These are phyloP conservation scores for Ogataea pini DNA, from an alignment of 805 yeast species.

Conservation along the genomic window DNA sequence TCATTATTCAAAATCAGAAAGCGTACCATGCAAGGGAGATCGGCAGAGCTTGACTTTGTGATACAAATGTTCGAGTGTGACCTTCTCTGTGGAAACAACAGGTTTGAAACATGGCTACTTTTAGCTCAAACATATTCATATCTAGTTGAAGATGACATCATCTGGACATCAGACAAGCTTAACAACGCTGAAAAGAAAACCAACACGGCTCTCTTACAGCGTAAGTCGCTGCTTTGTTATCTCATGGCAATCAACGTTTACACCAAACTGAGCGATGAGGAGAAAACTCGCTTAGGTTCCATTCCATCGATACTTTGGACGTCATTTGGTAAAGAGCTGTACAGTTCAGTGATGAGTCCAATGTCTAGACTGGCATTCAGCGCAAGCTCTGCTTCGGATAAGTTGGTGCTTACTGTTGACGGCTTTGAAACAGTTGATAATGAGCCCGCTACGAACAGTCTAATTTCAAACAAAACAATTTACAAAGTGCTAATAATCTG, in stretches of 20 bases:
- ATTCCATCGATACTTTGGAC: slow-evolving; percentile 50
- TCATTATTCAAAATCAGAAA: slow-evolving; percentile 71
- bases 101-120: slow-evolving; percentile 85
- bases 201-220: slow-evolving; percentile 62
- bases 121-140: slow-evolving; percentile 78
- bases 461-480: slow-evolving; percentile 33
- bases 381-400: background rate
- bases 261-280: slow-evolving; percentile 23
- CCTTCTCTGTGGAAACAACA: slow-evolving; percentile 58
- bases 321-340: slow-evolving; percentile 56
- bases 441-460: slow-evolving; percentile 9
- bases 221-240: slow-evolving; percentile 71
- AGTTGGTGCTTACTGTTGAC: slow-evolving; percentile 1
- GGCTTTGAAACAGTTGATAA: background rate
- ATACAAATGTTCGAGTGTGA: slow-evolving; percentile 67
- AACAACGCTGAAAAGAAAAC: slow-evolving; percentile 61
- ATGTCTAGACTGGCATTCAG: slow-evolving; percentile 61
- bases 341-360: slow-evolving; percentile 60
- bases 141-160: slow-evolving; percentile 82
- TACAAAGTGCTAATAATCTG: slow-evolving; percentile 41
- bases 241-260: slow-evolving; percentile 63
- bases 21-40: slow-evolving; percentile 75
- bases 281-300: slow-evolving; percentile 32
- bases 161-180: slow-evolving; percentile 89
- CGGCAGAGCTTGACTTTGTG: slow-evolving; percentile 78